These are phyloP conservation scores for Fusarium xyrophilum DNA, from an alignment of 2,329 filamentous ascomycete species.

Conservation along the genomic window DNA sequence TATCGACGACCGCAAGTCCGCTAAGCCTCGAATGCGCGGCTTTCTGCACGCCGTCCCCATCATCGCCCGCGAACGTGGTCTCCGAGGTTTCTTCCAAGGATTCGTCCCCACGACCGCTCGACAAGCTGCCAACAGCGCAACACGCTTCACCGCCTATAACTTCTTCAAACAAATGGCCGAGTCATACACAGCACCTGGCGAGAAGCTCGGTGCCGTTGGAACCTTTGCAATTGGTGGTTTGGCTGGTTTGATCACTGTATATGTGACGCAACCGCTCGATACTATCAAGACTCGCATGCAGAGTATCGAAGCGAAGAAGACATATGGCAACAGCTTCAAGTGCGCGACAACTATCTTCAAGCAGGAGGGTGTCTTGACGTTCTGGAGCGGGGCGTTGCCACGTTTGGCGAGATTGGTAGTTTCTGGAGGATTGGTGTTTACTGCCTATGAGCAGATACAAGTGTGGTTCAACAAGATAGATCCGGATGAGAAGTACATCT, in stretches of 20 bases:
- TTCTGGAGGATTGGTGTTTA: constrained; percentile 97
- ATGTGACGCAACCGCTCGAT: constrained; percentile 77
- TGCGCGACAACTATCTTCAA: constrained; percentile 85
- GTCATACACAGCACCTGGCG: constrained; percentile 89
- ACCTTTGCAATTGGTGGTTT: constrained; percentile 92
- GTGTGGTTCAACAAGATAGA: constrained; percentile 75
- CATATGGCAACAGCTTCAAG: constrained; percentile 87
- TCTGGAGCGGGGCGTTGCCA: constrained; percentile 94
- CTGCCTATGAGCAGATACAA: constrained; percentile 97
- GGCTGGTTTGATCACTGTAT: constrained; percentile 91
- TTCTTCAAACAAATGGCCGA: constrained; percentile 89
- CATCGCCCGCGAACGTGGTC: constrained; percentile 85
- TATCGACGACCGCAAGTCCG: constrained; percentile 91
- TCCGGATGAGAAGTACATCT: constrained; percentile 84
- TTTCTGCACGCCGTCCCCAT: constrained; percentile 90
- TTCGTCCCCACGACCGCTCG: constrained; percentile 94
- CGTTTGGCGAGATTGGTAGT: constrained; percentile 83
- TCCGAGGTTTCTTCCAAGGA: constrained; percentile 95
- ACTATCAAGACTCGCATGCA: constrained; percentile 99
- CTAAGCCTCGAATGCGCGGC: constrained; percentile 85
- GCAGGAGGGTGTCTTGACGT: constrained; percentile 86
- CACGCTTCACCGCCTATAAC: constrained; percentile 89
- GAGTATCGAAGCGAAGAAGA: constrained; percentile 80
- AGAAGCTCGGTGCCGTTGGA: constrained; percentile 86
- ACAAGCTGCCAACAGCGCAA: constrained; percentile 93